Conservation (phyloP, 148 eudicot species). For the Chenopodium formosanum region DNA sequence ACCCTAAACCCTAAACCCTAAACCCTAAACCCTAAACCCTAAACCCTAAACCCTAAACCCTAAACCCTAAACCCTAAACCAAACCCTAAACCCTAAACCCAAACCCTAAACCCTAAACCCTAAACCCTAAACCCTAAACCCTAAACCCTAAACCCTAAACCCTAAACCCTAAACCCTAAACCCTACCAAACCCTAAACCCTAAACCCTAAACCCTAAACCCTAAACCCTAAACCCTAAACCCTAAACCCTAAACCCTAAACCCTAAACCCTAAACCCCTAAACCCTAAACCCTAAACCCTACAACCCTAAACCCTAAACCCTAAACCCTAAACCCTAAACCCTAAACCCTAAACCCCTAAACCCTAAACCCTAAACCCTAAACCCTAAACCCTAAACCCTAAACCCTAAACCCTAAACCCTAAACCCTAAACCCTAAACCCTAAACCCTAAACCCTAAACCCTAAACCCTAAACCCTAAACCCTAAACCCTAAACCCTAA, state of each 20-base stretch:
- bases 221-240: neutral
- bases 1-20: neutral
- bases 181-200: neutral
- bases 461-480: conserved; percentile 4
- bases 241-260: neutral
- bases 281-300: conserved; percentile 28
- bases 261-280: neutral
- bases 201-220: neutral
- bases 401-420: conserved; percentile 9
- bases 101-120: neutral
- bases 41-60: neutral
- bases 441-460: conserved; percentile 14
- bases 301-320: neutral
- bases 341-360: conserved; percentile 15
- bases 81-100: too few species aligned
- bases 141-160: neutral
- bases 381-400: conserved; percentile 1
- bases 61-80: neutral
- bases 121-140: neutral
- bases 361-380: neutral
- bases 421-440: conserved; percentile 9
- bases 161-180: neutral
- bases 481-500: conserved; percentile 19
- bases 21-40: neutral
- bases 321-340: conserved; percentile 21